phyloP scores from a whole-genome alignment of 169 alveolate genomes.

The Plasmodium knowlesi region DNA sequence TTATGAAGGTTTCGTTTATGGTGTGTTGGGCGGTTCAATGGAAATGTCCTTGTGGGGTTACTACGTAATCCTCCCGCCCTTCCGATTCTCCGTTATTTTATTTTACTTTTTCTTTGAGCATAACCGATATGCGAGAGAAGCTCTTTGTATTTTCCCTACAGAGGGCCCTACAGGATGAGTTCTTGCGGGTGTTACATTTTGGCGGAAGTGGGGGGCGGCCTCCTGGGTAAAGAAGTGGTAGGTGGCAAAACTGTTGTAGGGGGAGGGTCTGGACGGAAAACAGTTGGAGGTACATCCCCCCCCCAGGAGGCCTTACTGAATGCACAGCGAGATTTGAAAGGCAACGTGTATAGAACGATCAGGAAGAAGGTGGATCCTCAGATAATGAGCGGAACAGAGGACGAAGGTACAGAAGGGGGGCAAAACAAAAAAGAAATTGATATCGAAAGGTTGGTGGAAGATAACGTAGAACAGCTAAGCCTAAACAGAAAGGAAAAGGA shows the following conservation, averaged over 20 bases:
- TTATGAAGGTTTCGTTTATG: not conserved
- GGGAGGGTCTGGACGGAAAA: not conserved
- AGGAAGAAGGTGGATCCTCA: not conserved
- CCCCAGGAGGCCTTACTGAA: not conserved
- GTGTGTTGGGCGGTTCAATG: not conserved
- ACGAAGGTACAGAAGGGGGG: not conserved
- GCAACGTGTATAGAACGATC: not conserved
- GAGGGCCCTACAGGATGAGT: not conserved
- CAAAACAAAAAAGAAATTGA: not conserved
- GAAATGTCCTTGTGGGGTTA: not conserved
- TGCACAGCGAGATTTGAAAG: not conserved
- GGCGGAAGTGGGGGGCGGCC: not conserved
- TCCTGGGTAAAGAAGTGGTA: not conserved
- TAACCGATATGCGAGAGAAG: not conserved
- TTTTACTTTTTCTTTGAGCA: not conserved
- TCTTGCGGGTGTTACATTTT: not conserved
- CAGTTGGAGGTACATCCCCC: not conserved
- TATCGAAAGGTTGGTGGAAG: constrained; percentile 1
- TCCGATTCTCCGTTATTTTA: not conserved
- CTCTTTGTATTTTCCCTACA: not conserved
- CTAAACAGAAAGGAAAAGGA: constrained; percentile 5
- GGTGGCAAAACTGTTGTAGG: not conserved
- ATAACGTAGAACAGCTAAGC: constrained; percentile 15
- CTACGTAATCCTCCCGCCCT: not conserved
- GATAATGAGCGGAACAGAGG: not conserved